Percentiles rank a stretch among this genome's conserved stretches.
Evolutionary conservation across 2,329 filamentous ascomycete genomes (phyloP).

Genomic region (Myriosclerotinia curreyana): DNA sequence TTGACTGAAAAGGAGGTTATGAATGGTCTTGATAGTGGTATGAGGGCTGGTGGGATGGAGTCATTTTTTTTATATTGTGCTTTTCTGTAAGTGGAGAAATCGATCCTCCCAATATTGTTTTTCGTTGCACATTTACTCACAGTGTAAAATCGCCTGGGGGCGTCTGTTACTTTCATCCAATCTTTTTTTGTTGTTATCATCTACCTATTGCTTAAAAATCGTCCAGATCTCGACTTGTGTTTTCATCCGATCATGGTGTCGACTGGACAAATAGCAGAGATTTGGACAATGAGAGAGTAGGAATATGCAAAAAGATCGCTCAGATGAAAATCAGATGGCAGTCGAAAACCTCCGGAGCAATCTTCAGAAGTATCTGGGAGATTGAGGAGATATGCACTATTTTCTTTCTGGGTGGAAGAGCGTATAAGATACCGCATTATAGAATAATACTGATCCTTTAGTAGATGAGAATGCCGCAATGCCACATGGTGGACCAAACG

Average conservation of each 20-base stretch:
- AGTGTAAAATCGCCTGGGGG: background rate
- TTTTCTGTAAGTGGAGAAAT: constrained; percentile 46
- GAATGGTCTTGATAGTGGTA: constrained; percentile 52
- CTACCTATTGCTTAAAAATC: no score
- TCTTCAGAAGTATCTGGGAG: background rate
- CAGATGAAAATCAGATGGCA: background rate
- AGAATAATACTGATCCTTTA: constrained; percentile 18
- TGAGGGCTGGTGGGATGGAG: constrained; percentile 51
- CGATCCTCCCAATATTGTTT: background rate
- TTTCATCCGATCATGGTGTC: background rate
- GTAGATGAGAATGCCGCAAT: constrained; percentile 43
- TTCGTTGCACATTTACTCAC: background rate
- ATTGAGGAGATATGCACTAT: background rate
- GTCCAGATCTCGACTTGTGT: background rate
- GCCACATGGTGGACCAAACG: constrained; percentile 43
- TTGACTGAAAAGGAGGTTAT: constrained; percentile 58
- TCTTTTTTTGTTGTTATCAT: background rate
- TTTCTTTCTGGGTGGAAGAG: background rate
- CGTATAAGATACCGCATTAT: background rate
- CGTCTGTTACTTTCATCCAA: background rate
- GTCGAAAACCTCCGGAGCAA: no score
- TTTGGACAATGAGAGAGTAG: background rate
- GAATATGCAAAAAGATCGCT: background rate
- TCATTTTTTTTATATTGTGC: constrained; percentile 62
- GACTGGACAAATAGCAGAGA: background rate